A percentile compares a stretch with the other conserved stretches of the same genome.
Evolutionary conservation across 2,329 filamentous ascomycete genomes (phyloP).

Genomic region (Fonsecaea multimorphosa): DNA sequence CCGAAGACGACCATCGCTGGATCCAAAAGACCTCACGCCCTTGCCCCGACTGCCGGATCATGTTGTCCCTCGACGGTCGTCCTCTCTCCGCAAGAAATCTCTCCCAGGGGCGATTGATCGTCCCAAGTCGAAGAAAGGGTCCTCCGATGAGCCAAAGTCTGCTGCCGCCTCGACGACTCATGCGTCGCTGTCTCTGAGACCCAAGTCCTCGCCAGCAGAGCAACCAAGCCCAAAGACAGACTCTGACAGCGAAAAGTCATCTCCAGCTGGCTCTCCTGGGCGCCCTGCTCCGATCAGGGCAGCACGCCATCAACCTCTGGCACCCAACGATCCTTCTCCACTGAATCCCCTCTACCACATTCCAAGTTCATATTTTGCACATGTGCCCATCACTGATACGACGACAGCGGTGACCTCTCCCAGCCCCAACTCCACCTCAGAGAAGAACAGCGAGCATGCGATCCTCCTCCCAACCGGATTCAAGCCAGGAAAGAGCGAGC

Average conservation of each 20-base stretch:
- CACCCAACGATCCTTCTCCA: constrained; percentile 33
- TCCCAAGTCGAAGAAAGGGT: constrained; percentile 12
- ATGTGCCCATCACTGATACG: neutral
- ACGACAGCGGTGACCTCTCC: constrained; percentile 7
- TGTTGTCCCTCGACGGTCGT: constrained; percentile 23
- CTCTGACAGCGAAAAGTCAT: constrained; percentile 16
- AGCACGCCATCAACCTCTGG: constrained; percentile 30
- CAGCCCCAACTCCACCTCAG: neutral
- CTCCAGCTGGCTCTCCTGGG: constrained; percentile 17
- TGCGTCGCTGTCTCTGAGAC: constrained; percentile 18
- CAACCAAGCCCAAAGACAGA: neutral
- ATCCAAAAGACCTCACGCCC: constrained; percentile 18
- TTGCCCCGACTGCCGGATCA: constrained; percentile 25
- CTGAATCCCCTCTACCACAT: constrained; percentile 33
- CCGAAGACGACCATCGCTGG: neutral
- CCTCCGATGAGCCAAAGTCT: constrained; percentile 10
- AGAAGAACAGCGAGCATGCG: constrained; percentile 21
- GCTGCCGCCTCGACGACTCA: constrained; percentile 11
- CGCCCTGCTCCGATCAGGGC: constrained; percentile 15
- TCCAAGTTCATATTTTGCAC: constrained; percentile 21
- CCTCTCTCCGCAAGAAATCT: constrained; percentile 24
- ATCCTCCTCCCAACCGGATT: constrained; percentile 34
- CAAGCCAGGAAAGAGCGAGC: constrained; percentile 24
- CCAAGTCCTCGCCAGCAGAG: constrained; percentile 17
- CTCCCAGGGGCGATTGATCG: constrained; percentile 13